Conservation (phyloP, 163 green algal species). For the Coccomyxa subellipsoidea region DNA sequence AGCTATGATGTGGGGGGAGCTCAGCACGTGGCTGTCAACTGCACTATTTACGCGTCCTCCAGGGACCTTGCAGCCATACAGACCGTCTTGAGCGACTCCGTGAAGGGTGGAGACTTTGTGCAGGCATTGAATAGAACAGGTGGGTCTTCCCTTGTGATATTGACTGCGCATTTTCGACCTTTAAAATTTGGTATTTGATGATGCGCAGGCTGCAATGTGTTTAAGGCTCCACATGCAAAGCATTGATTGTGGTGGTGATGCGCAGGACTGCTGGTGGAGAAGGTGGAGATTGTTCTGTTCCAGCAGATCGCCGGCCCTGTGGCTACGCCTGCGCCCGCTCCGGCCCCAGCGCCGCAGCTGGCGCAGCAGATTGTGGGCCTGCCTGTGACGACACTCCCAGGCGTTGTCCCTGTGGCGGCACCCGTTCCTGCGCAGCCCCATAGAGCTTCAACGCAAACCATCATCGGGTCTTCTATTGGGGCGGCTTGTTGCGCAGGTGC, state of each 20-base stretch:
- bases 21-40: slow-evolving; percentile 16
- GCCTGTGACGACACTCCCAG: neutral
- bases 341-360: neutral
- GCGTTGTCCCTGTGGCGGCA: neutral
- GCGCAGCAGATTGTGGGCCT: neutral
- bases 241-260: neutral
- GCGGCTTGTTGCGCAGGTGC: too few species aligned
- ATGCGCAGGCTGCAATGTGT: too few species aligned
- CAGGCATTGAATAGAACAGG: slow-evolving; percentile 5
- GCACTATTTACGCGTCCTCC: neutral
- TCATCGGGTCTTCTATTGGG: too few species aligned
- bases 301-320: neutral
- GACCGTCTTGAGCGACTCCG: neutral
- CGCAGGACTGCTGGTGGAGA: slow-evolving; percentile 2
- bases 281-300: slow-evolving; percentile 14
- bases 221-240: neutral
- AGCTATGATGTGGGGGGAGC: slow-evolving; percentile 3
- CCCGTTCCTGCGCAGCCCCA: neutral
- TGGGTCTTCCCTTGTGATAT: neutral
- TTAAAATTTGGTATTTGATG: too few species aligned
- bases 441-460: neutral
- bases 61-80: neutral
- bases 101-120: neutral
- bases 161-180: too few species aligned
- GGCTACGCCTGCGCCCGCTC: neutral